Percentiles rank a stretch among this genome's conserved stretches.
Conservation (phyloP, 305 asterid genomes). For the Fraxinus baroniana region DNA sequence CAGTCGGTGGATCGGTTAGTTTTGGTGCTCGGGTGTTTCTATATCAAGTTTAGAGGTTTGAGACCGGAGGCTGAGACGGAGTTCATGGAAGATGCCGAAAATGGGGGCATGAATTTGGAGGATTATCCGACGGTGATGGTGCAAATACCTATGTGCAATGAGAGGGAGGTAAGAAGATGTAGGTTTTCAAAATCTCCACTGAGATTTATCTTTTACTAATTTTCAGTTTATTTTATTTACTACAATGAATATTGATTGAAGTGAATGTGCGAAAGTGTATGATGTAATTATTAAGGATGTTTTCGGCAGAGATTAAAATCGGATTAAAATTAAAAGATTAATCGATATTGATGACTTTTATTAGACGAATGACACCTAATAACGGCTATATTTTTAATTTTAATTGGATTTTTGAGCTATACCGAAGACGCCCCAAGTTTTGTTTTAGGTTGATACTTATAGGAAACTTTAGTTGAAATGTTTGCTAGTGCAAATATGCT, state of each 20-base stretch:
- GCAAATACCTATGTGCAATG: conserved; percentile 93
- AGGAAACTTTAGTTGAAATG: background rate
- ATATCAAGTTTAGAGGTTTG: conserved; percentile 65
- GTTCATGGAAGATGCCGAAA: conserved; percentile 41
- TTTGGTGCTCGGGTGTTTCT: conserved; percentile 74
- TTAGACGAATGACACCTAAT: too few relatives aligned
- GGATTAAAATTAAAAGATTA: too few relatives aligned
- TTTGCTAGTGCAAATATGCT: background rate
- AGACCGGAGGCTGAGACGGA: conserved; percentile 56
- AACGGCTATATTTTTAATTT: too few relatives aligned
- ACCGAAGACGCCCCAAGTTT: background rate
- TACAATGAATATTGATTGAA: conserved; percentile 1
- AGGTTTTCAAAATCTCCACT: conserved; percentile 44
- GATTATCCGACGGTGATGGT: conserved; percentile 76
- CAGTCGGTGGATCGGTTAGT: conserved; percentile 74
- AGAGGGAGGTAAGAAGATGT: conserved; percentile 85
- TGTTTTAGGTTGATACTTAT: background rate
- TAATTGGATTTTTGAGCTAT: too few relatives aligned
- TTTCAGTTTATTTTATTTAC: background rate
- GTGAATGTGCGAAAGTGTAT: background rate
- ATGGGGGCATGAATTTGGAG: conserved; percentile 25
- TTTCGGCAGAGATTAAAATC: too few relatives aligned
- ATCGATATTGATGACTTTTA: too few relatives aligned
- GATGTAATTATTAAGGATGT: background rate
- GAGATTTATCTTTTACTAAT: conserved; percentile 2